Conservation (phyloP, 2,329 filamentous ascomycete species). For the Parascedosporium putredinis region DNA sequence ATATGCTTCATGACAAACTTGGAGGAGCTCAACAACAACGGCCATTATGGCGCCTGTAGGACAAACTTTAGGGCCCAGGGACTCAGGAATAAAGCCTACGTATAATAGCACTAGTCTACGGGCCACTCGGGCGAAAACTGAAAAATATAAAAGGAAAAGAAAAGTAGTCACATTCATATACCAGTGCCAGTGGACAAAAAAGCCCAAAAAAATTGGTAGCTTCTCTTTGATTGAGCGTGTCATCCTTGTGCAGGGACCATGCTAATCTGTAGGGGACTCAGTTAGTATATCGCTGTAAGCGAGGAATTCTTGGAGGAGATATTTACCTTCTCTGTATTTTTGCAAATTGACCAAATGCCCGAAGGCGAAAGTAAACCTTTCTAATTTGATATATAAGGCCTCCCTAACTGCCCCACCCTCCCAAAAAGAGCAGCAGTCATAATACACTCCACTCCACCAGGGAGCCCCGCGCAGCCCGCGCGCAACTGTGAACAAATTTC, state of each 20-base stretch:
- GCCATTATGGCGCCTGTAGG: no score
- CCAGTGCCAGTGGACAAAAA: neutral
- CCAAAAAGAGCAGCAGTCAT: no score
- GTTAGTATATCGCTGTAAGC: neutral
- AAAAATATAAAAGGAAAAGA: neutral
- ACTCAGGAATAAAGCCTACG: no score
- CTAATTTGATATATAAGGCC: neutral
- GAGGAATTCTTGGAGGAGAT: neutral
- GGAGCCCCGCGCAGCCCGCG: neutral
- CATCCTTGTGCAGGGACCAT: conserved; percentile 51
- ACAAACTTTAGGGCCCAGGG: no score
- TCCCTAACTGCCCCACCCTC: neutral
- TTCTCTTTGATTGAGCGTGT: conserved; percentile 74
- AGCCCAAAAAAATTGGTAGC: conserved; percentile 26
- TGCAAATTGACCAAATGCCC: conserved; percentile 4
- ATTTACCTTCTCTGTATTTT: conserved; percentile 4
- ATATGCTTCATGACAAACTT: no score
- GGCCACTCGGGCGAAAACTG: no score
- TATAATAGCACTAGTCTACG: no score
- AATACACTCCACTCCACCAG: neutral
- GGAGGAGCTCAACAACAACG: no score
- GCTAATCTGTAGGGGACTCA: conserved; percentile 4
- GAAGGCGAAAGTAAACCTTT: neutral
- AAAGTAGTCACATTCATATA: no score
- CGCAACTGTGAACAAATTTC: neutral